These are phyloP conservation scores for Chalciporus sphaerocephalus DNA, from an alignment of 768 basidiomycete species.

Conservation along the genomic window DNA sequence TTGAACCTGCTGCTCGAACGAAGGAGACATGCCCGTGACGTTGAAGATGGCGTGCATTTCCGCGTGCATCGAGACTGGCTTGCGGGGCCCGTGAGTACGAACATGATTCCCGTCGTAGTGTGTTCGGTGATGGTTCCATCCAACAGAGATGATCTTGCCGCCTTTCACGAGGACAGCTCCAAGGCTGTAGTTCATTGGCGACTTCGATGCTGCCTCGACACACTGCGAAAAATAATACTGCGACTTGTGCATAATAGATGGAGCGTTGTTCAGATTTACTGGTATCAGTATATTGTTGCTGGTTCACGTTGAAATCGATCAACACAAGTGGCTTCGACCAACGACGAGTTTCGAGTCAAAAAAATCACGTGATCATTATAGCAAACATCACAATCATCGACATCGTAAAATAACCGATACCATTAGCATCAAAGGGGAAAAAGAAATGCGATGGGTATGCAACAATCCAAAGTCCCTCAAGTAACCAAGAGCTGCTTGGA, in stretches of 20 bases:
- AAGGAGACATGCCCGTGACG: slow-evolving; percentile 46
- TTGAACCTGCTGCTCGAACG: slow-evolving; percentile 54
- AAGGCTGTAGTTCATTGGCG: slow-evolving; percentile 43
- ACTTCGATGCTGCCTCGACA: slow-evolving; percentile 44
- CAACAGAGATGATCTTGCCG: slow-evolving; percentile 49
- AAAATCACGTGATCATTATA: background rate
- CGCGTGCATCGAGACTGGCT: slow-evolving; percentile 47
- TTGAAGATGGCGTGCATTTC: slow-evolving; percentile 59
- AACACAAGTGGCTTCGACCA: background rate
- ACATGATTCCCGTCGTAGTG: slow-evolving; percentile 48
- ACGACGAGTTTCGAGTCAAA: background rate
- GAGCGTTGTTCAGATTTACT: too few relatives aligned
- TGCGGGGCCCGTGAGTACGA: slow-evolving; percentile 36
- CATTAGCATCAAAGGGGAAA: background rate
- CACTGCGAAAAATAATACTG: slow-evolving; percentile 51
- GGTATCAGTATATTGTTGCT: background rate
- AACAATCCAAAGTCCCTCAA: slow-evolving; percentile 5
- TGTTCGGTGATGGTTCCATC: slow-evolving; percentile 52
- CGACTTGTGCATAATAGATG: slow-evolving; percentile 30
- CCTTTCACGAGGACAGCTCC: slow-evolving; percentile 40
- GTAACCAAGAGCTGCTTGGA: slow-evolving; percentile 56
- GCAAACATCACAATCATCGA: background rate
- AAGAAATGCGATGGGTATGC: background rate
- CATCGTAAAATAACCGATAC: background rate
- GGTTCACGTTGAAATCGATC: too few relatives aligned